Base-by-base conservation (phyloP, 305 asterid species). In the Stenogyne calaminthoides region DNA sequence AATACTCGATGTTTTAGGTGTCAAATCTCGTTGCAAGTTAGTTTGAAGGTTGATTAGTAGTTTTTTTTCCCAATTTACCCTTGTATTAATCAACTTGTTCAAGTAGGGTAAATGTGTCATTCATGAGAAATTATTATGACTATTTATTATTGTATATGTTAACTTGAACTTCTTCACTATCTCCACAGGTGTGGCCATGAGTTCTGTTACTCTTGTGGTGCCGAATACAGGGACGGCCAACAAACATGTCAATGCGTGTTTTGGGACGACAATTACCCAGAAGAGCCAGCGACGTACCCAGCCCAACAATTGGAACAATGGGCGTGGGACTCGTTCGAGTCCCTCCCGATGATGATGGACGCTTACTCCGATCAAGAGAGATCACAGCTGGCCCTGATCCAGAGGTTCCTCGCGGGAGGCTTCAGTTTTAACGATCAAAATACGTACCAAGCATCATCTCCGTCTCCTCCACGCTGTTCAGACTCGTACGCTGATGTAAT, bases 331-430 rank as follows among this genome's bases (percentile, higher is more conserved):
- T 88, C 96, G 2, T 91, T 88, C 12, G 96, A 84, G 62, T 82
- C 95, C 0, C 84, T 91, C 67, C 95, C 98, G 0, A 78, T 84
- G 83, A 80, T 64, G 69, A 90, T 84, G 95, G 97, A 90, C 55
- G 89, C 93, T 9, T 92, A 94, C 70, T 90, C 99, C 9, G 98
- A 94, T 51, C 92, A 92, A 78, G 99, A 94, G 84, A 87, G 96
- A 76, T 94, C 99, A 39, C 97, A 94, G 57, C 89, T 91, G 75
- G 98, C 91, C 4, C 82, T 94, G 54, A 94, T 92, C 78, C 97
- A 94, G 76, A 83, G 97, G 77, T 91, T 91, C 76, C 95, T 94
- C 14, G 90, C 95, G 1, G 99, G 99, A 58, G 88, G 95, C 46
- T 92, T 91, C 75, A 77, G 97, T 66, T 80, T 88, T 60, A 78